Evolutionary conservation across 2,329 filamentous ascomycete species (phyloP).

Genomic region (Didymella exigua): DNA sequence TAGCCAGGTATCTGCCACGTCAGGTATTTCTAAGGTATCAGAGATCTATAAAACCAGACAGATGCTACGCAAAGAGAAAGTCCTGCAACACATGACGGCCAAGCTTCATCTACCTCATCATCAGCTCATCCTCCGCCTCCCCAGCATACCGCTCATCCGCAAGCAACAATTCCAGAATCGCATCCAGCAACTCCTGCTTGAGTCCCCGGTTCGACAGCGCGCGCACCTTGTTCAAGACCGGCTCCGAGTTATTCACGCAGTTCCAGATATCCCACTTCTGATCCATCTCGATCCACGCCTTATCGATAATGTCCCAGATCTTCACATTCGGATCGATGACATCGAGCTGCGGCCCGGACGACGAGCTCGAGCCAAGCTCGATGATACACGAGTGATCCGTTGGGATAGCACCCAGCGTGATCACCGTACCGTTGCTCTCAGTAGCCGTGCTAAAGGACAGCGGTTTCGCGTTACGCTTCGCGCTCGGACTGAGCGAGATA

Average conservation of each 20-base stretch:
- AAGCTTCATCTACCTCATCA: background rate
- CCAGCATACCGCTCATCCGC: slow-evolving; percentile 42
- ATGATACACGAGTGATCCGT: slow-evolving; percentile 33
- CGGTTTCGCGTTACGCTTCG: slow-evolving; percentile 35
- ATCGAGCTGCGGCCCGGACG: slow-evolving; percentile 39
- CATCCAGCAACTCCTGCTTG: slow-evolving; percentile 38
- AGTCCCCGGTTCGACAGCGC: slow-evolving; percentile 37
- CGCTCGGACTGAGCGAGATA: slow-evolving; percentile 27
- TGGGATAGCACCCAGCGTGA: slow-evolving; percentile 32
- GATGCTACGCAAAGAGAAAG: background rate
- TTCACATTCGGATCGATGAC: slow-evolving; percentile 38
- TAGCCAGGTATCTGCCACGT: no score
- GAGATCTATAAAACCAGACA: background rate
- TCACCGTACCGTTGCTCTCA: slow-evolving; percentile 35
- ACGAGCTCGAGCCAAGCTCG: slow-evolving; percentile 26
- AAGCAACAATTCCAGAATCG: slow-evolving; percentile 43
- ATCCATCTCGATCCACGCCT: slow-evolving; percentile 38
- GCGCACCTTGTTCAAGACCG: slow-evolving; percentile 37
- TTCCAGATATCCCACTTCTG: slow-evolving; percentile 43
- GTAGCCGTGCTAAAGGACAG: slow-evolving; percentile 21
- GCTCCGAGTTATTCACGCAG: slow-evolving; percentile 34
- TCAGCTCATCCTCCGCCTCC: slow-evolving; percentile 6
- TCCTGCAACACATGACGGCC: background rate
- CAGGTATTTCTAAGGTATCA: no score
- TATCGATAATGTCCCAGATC: slow-evolving; percentile 39